A percentile compares a stretch with the other conserved stretches of the same genome.
These are phyloP conservation scores for Stachybotrys chlorohalonatus DNA, from an alignment of 2,329 filamentous ascomycete genomes.

Conservation along the genomic window DNA sequence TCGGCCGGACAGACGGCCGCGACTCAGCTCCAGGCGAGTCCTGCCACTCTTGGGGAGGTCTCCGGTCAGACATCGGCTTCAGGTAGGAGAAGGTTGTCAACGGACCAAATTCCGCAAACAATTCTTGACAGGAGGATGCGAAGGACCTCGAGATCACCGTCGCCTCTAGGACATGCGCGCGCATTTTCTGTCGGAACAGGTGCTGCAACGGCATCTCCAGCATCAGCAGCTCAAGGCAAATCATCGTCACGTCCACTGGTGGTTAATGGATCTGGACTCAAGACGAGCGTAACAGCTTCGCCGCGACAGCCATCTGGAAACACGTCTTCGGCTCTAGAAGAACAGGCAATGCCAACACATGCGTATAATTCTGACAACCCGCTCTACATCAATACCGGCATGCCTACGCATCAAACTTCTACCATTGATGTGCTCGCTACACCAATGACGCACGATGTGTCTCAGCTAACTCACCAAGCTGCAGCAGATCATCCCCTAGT, in stretches of 20 bases:
- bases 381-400: conserved; percentile 14
- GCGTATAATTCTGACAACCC: conserved; percentile 15
- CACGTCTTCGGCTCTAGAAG: neutral
- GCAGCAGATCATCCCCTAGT: conserved; percentile 17
- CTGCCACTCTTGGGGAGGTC: conserved; percentile 39
- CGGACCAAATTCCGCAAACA: conserved; percentile 44
- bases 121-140: conserved; percentile 44
- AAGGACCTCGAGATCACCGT: conserved; percentile 46
- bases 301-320: conserved; percentile 1
- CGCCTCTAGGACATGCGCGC: conserved; percentile 41
- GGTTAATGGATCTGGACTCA: conserved; percentile 39
- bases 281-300: conserved; percentile 18
- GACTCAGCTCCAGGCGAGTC: conserved; percentile 21
- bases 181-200: conserved; percentile 31
- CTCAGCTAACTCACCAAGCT: conserved; percentile 6
- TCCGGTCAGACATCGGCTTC: conserved; percentile 24
- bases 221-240: conserved; percentile 24
- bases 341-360: conserved; percentile 10
- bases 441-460: conserved; percentile 2
- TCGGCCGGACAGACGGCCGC: conserved; percentile 14
- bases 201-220: conserved; percentile 26
- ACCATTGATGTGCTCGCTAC: conserved; percentile 2
- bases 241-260: conserved; percentile 37
- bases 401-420: neutral
- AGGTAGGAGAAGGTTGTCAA: conserved; percentile 37